Base-by-base conservation (phyloP, 495 filamentous ascomycete genomes). In the Cudoniella acicularis region DNA sequence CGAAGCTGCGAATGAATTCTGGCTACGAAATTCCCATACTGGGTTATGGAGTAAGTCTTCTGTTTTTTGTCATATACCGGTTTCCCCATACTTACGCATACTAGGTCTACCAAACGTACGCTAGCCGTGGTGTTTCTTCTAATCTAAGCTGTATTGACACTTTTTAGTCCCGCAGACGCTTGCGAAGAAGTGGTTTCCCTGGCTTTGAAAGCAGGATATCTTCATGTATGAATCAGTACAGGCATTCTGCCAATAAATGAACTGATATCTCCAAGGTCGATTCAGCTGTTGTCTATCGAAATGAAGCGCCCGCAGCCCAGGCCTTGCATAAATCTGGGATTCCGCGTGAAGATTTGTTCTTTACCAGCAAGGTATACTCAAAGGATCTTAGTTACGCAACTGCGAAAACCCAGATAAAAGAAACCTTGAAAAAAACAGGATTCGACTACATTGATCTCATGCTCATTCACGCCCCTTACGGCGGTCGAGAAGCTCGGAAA, bases 21-120 rank as follows among this genome's bases (percentile, higher is more conserved):
- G 90, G 90, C 54, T 86, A 86, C 69, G 83, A 91, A 56, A 91
- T 95, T 40, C 90, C 90, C 0, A 70, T 79, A 10, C 64, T 93
- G 40, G 90, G 90, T 1, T 91, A 84, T 64, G 89, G 87, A 50
- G 86, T 88, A 79, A 67, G 84, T 76, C 64, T n/a, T 10, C 18
- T 10, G n/a, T 26, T 42, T 46, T 46, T 21, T 21, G 18, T 47
- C n/a, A 49, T 22, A 36, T 41, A 4, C 11, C 24, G 52, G 40
- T 36, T 20, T 40, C 54, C 11, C 10, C 8, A 22, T 59, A 46
- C 43, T 66, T 1, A 62, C 40, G 18, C n/a, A 42, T 53, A 57
- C 42, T 64, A 89, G 87, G 85, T 91, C 48, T 91, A 86, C 65
- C 85, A 90, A 76, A 90, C 86, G 85, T 90, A 72, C 59, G 74